These are phyloP conservation scores for Aureobasidium melanogenum DNA, from an alignment of 2,329 filamentous ascomycete genomes.

Conservation along the genomic window DNA sequence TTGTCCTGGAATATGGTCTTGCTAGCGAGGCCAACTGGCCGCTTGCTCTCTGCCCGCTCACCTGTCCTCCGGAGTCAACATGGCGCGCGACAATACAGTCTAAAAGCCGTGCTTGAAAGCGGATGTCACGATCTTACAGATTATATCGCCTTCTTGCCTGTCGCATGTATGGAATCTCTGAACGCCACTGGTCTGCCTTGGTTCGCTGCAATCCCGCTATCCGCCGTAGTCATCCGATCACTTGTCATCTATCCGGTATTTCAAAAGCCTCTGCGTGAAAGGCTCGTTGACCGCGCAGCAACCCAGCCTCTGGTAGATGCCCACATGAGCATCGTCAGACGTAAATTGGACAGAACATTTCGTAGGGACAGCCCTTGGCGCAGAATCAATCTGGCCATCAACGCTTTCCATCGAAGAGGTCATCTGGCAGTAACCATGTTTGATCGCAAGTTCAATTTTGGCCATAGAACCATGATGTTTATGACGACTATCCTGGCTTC, in stretches of 20 bases:
- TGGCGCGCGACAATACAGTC: background rate
- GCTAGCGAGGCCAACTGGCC: background rate
- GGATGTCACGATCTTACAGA: slow-evolving; percentile 7
- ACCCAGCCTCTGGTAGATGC: slow-evolving; percentile 1
- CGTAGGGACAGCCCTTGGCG: too few species aligned
- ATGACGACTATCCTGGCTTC: background rate
- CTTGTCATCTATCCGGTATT: slow-evolving; percentile 21
- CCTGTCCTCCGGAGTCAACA: background rate
- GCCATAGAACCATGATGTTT: background rate
- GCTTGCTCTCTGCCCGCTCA: background rate
- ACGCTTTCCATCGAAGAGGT: background rate
- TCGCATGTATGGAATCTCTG: slow-evolving; percentile 19
- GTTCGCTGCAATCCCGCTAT: slow-evolving; percentile 22
- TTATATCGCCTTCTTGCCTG: slow-evolving; percentile 13
- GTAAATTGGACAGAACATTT: background rate
- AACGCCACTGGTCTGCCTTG: slow-evolving; percentile 24
- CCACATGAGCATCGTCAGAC: background rate
- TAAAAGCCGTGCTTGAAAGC: background rate
- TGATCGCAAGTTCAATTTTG: background rate
- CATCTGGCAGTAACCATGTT: background rate
- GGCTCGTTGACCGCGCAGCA: background rate
- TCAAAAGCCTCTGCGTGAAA: background rate
- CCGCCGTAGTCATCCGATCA: slow-evolving; percentile 23
- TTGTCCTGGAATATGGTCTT: background rate
- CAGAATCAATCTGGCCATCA: background rate